phyloP scores from a whole-genome alignment of 768 basidiomycete genomes.

The Mycena alexandri region DNA sequence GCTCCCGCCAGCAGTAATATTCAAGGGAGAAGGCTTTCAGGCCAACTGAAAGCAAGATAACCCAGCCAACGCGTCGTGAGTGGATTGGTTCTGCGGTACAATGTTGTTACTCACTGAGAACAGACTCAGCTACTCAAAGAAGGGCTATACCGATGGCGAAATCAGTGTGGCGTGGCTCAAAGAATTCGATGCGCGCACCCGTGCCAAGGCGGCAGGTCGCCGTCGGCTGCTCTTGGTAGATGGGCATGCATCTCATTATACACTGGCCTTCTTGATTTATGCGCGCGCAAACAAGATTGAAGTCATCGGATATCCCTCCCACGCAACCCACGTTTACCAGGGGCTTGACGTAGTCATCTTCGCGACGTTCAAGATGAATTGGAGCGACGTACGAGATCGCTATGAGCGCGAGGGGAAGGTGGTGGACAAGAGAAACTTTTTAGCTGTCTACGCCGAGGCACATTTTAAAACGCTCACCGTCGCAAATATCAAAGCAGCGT shows the following conservation, averaged over 20 bases:
- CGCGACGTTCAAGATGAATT: constrained; percentile 42
- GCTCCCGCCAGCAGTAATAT: too few species aligned
- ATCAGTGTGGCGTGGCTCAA: constrained; percentile 53
- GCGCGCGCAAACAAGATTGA: constrained; percentile 38
- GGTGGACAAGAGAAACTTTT: constrained; percentile 45
- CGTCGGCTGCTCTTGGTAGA: constrained; percentile 5
- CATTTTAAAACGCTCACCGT: constrained; percentile 40
- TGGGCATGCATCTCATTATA: constrained; percentile 15
- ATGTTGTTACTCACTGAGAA: too few species aligned
- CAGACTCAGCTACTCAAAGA: constrained; percentile 41
- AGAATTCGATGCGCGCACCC: constrained; percentile 49
- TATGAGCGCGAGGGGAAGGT: constrained; percentile 20
- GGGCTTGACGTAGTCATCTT: constrained; percentile 50
- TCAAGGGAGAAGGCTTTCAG: too few species aligned
- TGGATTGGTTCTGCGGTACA: too few species aligned
- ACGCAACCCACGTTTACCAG: constrained; percentile 51
- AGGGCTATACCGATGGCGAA: constrained; percentile 53
- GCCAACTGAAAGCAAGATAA: too few species aligned
- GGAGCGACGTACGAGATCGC: constrained; percentile 37
- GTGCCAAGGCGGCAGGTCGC: constrained; percentile 29
- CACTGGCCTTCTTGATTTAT: neutral
- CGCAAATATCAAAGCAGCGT: constrained; percentile 43
- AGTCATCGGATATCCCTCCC: constrained; percentile 54
- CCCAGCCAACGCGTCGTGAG: too few species aligned
- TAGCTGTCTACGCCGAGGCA: constrained; percentile 43